Conservation (phyloP, 208 protist genomes). For the Trypanosoma melophagium region DNA sequence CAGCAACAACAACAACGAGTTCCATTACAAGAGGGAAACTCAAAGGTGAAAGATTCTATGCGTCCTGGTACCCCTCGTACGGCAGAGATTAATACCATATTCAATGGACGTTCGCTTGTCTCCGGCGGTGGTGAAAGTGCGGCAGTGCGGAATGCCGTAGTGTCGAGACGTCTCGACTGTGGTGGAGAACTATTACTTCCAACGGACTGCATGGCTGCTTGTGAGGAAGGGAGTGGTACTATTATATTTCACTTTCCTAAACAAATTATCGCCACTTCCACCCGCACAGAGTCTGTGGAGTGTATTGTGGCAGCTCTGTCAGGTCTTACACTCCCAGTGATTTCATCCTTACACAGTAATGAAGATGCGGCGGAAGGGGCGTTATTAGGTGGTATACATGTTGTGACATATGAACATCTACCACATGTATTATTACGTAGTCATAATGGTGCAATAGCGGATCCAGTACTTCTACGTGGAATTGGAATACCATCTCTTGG, state of each 20-base stretch:
- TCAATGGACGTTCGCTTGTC: constrained; percentile 12
- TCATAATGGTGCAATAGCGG: neutral
- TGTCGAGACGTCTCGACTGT: constrained; percentile 54
- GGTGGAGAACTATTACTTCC: constrained; percentile 78
- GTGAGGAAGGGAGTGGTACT: constrained; percentile 47
- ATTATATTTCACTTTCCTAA: constrained; percentile 69
- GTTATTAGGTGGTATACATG: constrained; percentile 19
- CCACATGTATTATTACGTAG: constrained; percentile 45
- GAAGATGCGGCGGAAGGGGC: neutral
- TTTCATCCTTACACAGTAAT: neutral
- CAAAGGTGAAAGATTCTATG: neutral
- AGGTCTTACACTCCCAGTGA: constrained; percentile 47
- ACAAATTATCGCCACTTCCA: constrained; percentile 37
- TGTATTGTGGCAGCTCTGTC: constrained; percentile 71
- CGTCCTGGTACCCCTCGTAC: neutral
- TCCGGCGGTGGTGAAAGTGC: constrained; percentile 7
- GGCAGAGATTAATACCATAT: neutral
- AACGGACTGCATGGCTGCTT: constrained; percentile 45
- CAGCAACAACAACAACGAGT: neutral
- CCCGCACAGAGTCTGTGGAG: constrained; percentile 63
- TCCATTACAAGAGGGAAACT: neutral
- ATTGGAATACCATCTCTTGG: constrained; percentile 12
- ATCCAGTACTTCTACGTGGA: neutral
- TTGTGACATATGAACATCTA: constrained; percentile 49
- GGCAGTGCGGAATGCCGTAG: constrained; percentile 30